phyloP scores from a whole-genome alignment of 768 basidiomycete species.

The Phanerochaete sordida region DNA sequence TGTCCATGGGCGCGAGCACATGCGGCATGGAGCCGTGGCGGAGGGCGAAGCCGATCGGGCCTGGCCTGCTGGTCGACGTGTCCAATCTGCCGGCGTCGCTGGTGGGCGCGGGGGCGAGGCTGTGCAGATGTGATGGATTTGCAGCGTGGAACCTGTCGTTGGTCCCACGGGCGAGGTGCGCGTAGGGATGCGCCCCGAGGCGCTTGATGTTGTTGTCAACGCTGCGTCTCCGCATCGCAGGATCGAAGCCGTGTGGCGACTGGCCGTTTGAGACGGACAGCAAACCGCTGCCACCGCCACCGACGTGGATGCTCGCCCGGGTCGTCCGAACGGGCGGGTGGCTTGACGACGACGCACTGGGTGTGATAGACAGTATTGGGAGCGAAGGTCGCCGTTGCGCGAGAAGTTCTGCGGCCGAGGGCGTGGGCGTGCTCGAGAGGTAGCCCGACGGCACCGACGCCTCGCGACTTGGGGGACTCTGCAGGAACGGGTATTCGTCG shows the following conservation, averaged over 20 bases:
- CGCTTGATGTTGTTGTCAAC: slow-evolving; percentile 16
- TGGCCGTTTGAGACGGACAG: neutral
- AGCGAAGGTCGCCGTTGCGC: slow-evolving; percentile 10
- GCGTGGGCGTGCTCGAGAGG: neutral
- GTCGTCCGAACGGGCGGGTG: neutral
- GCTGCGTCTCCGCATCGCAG: slow-evolving; percentile 17
- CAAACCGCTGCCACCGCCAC: neutral
- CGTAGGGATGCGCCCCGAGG: slow-evolving; percentile 24
- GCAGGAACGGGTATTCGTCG: neutral
- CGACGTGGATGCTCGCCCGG: neutral
- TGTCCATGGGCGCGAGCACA: neutral
- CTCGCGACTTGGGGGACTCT: neutral
- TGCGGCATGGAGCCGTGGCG: slow-evolving; percentile 7
- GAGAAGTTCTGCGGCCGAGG: neutral
- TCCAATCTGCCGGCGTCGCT: neutral
- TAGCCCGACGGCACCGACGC: neutral
- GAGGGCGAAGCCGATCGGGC: neutral
- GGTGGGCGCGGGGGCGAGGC: neutral
- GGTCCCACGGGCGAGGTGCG: slow-evolving; percentile 19
- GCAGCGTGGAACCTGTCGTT: slow-evolving; percentile 10
- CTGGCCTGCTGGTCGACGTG: neutral
- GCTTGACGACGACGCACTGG: neutral
- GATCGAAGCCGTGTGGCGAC: slow-evolving; percentile 20
- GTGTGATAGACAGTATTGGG: slow-evolving; percentile 6
- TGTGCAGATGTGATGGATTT: neutral